Base-by-base conservation (phyloP, 257 asterid genomes). In the Lavandula angustifolia region DNA sequence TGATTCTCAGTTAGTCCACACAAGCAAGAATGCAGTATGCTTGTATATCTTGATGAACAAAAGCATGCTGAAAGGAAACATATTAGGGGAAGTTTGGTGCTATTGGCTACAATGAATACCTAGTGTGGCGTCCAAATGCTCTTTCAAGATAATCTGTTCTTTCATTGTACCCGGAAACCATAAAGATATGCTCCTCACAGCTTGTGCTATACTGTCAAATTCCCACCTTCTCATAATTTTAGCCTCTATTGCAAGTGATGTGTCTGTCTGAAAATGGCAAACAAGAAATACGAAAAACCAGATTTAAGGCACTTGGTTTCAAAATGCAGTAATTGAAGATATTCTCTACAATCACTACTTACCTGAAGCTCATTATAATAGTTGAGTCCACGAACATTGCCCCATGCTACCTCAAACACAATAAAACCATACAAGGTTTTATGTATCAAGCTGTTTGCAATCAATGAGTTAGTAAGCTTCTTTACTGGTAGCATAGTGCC, bases 281-380 rank as follows among this genome's bases (percentile, higher is more conserved):
- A 64, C 16, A 43, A 50, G 27, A 32, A 74, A 64, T 12, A 33
- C 35, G 9, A 42, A 66, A 56, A 53, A n/a, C n/a, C n/a, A n/a
- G n/a, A n/a, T n/a, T n/a, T n/a, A n/a, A n/a, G n/a, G n/a, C n/a
- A n/a, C n/a, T n/a, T 40, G 22, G 17, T 44, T 57, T 49, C 29
- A 0, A 60, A 31, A 0, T 43, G 58, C 41, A 73, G 63, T 40
- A 7, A 4, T 37, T 9, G 53, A 22, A 22, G 14, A 51, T 11
- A 22, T 2, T 49, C 16, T 38, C 12, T n/a, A 7, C 32, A 27
- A 66, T 31, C 43, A 43, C 37, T 17, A 29, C 46, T 64, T 76
- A 85, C 96, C 96, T 85, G 96, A 62, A 89, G 92, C 73, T 86
- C 95, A 66, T 89, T 89, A 5, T 80, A 76, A 73, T 89, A 86